Base-by-base conservation (phyloP, 2,329 filamentous ascomycete genomes). In the Sarocladium kiliense region DNA sequence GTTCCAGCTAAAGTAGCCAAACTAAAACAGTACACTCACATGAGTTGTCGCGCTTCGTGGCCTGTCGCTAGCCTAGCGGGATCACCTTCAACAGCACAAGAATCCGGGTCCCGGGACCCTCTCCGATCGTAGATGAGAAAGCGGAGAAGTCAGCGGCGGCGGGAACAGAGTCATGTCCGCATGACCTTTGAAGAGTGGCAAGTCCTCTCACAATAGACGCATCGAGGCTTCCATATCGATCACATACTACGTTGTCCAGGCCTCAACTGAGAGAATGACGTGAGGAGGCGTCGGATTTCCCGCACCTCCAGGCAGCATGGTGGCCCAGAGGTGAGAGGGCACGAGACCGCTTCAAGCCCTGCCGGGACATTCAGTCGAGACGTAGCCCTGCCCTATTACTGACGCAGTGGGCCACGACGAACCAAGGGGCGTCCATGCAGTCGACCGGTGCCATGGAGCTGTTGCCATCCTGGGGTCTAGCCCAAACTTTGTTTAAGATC, bases 401-500 rank as follows among this genome's bases (percentile, higher is more conserved):
- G n/a, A 9, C n/a, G n/a, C 16, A 16, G 36, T 39, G 36, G 36
- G 36, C n/a, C 41, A 9, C 3, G 9, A 44, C 16, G 41, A 44
- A 44, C 18, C 41, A 5, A 21, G 19, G 18, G 41, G 18, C 7
- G 10, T 25, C 21, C 41, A 44, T 4, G 41, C 41, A 44, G 7
- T 44, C 41, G 23, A 44, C 41, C 41, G 41, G 41, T 44, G 41
- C 41, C 41, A 44, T 44, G 41, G 19, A 44, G 21, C 21, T 44
- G 41, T 44, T 44, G 41, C 41, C 41, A 25, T 44, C 41, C 41
- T 39, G 41, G 41, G 41, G 41, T 18, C n/a, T 44, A 44, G 41
- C 21, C 41, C 16, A 25, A 44, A 44, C 41, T 44, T 44, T 44
- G 21, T 44, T 44, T 25, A 25, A 21, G 41, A 44, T 44, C 41